Base-by-base conservation (phyloP, 306 rosid species). In the Acacia crassicarpa region DNA sequence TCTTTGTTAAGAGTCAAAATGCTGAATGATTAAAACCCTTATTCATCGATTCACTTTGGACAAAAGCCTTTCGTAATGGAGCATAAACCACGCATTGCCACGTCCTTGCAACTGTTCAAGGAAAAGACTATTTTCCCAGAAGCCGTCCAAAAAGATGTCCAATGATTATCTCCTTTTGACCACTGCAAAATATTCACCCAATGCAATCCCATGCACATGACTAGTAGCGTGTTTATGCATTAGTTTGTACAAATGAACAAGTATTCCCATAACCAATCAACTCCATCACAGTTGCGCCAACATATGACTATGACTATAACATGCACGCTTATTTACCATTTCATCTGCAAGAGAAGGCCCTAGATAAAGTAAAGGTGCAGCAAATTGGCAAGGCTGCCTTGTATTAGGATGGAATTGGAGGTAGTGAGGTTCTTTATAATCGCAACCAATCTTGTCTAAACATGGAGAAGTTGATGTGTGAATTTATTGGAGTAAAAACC, bases 1-100 rank as follows among this genome's bases (percentile, higher is more conserved):
- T 75, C 41, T 67, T 59, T 46, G 43, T 76, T 22, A 14, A 20
- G 54, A 48, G 84, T 84, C 84, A 84, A 75, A 6, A 66, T 59
- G 54, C 27, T 62, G 82, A 40, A 80, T 80, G 54, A 80, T 80
- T 72, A 27, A 41, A 68, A 48, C 62, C 74, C 75, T 35, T 65
- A 49, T 54, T 53, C 80, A 41, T 44, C 16, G 45, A 12, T 65
- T 66, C 27, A 40, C 4, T 53, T n/a, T 32, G 65, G 53, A 72
- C 27, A 38, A 33, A 61, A 61, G 75, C 68, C 68, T 63, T 72
- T 83, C 67, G 12, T 43, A 54, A 49, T 53, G 53, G 44, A 65
- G 48, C 44, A 66, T 19, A 33, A 48, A 67, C 72, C 63, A 23
- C 75, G 38, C 75, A 71, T 71, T 51, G 58, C 12, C 62, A n/a